Percentiles rank a stretch among this genome's conserved stretches.
Conservation (phyloP, 23 red algal species). For the Gracilariopsis chorda region DNA sequence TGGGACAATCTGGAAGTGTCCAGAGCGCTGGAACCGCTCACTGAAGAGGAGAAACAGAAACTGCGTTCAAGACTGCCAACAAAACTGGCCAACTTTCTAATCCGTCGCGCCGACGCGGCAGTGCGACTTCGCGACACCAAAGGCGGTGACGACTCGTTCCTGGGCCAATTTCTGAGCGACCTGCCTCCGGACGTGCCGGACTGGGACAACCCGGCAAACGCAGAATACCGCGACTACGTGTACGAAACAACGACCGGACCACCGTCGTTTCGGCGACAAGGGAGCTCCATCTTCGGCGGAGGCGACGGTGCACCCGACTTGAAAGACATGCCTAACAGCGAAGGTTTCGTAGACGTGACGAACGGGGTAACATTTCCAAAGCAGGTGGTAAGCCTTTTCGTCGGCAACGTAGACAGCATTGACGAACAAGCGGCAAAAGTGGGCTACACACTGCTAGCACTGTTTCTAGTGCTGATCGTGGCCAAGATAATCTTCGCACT, state of each 20-base stretch:
- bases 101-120: slow-evolving; percentile 49
- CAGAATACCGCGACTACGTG: slow-evolving; percentile 52
- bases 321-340: neutral
- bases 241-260: slow-evolving; percentile 36
- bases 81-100: slow-evolving; percentile 39
- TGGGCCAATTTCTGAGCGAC: neutral
- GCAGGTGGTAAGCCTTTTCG: slow-evolving; percentile 16
- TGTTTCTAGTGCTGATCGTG: neutral
- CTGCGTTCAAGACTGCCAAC: slow-evolving; percentile 22
- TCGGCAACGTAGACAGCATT: neutral
- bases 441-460: slow-evolving; percentile 23
- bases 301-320: slow-evolving; percentile 39
- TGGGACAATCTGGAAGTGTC: slow-evolving; percentile 19
- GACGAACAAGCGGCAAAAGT: slow-evolving; percentile 29
- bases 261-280: slow-evolving; percentile 13
- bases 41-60: slow-evolving; percentile 18
- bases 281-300: slow-evolving; percentile 18
- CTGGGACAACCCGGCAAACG: slow-evolving; percentile 14
- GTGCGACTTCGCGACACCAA: slow-evolving; percentile 27
- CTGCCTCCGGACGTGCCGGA: neutral
- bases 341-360: neutral
- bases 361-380: neutral
- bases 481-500: slow-evolving; percentile 32
- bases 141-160: slow-evolving; percentile 1
- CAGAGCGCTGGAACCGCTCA: neutral